phyloP scores from a whole-genome alignment of 73 alveolate species.

The Stentor coeruleus region DNA sequence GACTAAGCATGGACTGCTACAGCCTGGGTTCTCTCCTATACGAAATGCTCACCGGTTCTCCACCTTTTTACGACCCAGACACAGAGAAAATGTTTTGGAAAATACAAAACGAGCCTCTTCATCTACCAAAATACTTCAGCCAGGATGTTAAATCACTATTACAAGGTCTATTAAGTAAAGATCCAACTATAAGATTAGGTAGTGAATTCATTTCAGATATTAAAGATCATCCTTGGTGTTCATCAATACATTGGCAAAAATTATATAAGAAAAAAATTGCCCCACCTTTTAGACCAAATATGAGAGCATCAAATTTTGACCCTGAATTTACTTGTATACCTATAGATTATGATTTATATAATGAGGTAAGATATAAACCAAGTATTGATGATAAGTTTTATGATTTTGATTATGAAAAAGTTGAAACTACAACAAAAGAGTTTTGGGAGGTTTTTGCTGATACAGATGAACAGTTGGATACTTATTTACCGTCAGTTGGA shows the following conservation, averaged over 20 bases:
- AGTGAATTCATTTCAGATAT: conserved; percentile 58
- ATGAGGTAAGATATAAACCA: too few relatives aligned
- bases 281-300: conserved; percentile 62
- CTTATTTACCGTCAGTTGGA: too few relatives aligned
- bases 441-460: too few relatives aligned
- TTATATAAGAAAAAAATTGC: conserved; percentile 35
- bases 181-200: conserved; percentile 46
- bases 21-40: conserved; percentile 69
- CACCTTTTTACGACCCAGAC: conserved; percentile 55
- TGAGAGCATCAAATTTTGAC: conserved; percentile 42
- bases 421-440: too few relatives aligned
- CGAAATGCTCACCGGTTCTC: conserved; percentile 54
- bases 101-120: conserved; percentile 45
- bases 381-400: too few relatives aligned
- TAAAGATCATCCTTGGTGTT: conserved; percentile 60
- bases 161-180: conserved; percentile 33
- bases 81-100: conserved; percentile 48
- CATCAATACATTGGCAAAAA: conserved; percentile 55
- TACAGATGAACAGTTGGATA: too few relatives aligned
- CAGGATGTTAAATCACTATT: conserved; percentile 34
- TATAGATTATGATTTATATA: too few relatives aligned
- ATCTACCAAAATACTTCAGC: conserved; percentile 48
- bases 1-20: conserved; percentile 85
- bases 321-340: conserved; percentile 41
- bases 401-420: too few relatives aligned